phyloP scores from a whole-genome alignment of 257 asterid species.

The Fraxinus anomala region DNA sequence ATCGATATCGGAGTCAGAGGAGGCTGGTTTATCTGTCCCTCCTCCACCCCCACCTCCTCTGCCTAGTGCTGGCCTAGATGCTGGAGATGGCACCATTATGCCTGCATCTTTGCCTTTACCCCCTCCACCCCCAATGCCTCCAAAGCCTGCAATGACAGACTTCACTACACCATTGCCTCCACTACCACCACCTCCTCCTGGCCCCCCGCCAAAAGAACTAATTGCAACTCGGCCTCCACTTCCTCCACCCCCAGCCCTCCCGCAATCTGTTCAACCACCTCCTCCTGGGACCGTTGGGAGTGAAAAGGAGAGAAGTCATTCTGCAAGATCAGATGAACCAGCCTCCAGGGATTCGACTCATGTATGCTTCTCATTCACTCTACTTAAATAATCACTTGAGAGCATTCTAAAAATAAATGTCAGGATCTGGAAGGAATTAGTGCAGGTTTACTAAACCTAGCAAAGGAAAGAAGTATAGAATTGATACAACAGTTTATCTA shows the following conservation, averaged over 20 bases:
- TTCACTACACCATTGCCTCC: conserved; percentile 50
- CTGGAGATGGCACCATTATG: conserved; percentile 54
- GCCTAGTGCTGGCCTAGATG: conserved; percentile 52
- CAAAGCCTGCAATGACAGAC: conserved; percentile 56
- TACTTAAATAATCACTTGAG: conserved; percentile 10
- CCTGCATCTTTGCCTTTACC: conserved; percentile 79
- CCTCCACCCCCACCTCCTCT: conserved; percentile 66
- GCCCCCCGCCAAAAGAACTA: conserved; percentile 85
- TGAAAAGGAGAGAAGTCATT: conserved; percentile 46
- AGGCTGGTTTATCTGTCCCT: conserved; percentile 43
- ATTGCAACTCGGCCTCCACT: conserved; percentile 48
- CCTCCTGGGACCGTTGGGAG: conserved; percentile 62
- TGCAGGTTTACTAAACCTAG: neutral
- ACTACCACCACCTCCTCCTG: conserved; percentile 89
- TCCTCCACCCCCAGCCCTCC: conserved; percentile 65
- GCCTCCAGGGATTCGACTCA: conserved; percentile 49
- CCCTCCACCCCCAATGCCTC: conserved; percentile 92
- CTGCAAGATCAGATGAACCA: conserved; percentile 51
- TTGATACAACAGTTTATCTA: neutral
- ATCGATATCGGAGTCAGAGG: conserved; percentile 59
- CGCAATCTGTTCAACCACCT: conserved; percentile 63
- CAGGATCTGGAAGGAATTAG: neutral
- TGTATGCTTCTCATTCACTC: conserved; percentile 43
- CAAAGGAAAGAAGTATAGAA: conserved; percentile 8
- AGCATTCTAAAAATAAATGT: neutral